Conservation (phyloP, 192 early-diverging fungal species). For the Mortierella antarctica region DNA sequence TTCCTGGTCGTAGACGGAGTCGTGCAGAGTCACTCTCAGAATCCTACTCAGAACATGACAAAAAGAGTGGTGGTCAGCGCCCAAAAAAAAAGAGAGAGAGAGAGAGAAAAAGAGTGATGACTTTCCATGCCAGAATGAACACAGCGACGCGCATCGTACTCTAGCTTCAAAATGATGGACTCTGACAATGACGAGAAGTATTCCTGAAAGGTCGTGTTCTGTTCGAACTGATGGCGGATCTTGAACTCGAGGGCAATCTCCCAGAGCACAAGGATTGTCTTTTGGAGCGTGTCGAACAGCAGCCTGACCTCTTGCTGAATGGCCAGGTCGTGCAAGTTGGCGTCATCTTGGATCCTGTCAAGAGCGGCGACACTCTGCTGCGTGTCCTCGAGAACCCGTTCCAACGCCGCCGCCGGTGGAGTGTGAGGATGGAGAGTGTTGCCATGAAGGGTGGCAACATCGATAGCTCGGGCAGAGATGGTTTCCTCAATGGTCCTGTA, state of each 20-base stretch:
- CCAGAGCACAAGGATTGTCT: slow-evolving; percentile 27
- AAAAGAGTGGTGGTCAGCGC: neutral
- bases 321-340: neutral
- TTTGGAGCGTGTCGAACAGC: slow-evolving; percentile 20
- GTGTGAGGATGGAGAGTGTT: neutral
- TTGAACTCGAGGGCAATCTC: slow-evolving; percentile 39
- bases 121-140: neutral
- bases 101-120: neutral
- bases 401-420: neutral
- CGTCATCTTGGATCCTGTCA: slow-evolving; percentile 2
- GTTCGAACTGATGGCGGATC: slow-evolving; percentile 24
- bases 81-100: neutral
- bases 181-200: slow-evolving; percentile 34
- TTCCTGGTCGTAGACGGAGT: slow-evolving; percentile 27
- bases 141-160: slow-evolving; percentile 1
- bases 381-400: too few relatives aligned
- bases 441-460: neutral
- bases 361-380: neutral
- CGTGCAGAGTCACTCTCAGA: slow-evolving; percentile 3
- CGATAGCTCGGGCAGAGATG: slow-evolving; percentile 10
- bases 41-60: slow-evolving; percentile 1
- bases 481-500: slow-evolving; percentile 14
- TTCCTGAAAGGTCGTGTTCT: slow-evolving; percentile 29
- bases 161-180: slow-evolving; percentile 25
- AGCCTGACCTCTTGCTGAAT: slow-evolving; percentile 4